Base-by-base conservation (phyloP, 495 filamentous ascomycete genomes). In the Parathielavia hyrcaniae region DNA sequence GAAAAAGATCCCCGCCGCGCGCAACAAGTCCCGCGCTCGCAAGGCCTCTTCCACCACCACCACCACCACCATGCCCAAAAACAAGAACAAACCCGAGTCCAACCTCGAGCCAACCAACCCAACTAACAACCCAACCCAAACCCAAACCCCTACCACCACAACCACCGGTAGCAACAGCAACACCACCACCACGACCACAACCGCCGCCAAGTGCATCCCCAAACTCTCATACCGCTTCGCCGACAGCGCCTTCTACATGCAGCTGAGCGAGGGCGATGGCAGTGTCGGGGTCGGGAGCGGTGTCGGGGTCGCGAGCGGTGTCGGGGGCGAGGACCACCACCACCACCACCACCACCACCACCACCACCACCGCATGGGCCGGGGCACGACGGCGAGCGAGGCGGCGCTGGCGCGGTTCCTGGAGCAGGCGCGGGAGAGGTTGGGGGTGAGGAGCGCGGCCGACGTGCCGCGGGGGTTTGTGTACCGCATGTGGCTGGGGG, bases 161-260 rank as follows among this genome's bases (percentile, higher is more conserved):
- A 40, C 19, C 20, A 11, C 7, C 17, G n/a, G 17, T 8, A 17
- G 32, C 32, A 17, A 16, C 40, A 20, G 5, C n/a, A 44, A 11
- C 40, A 14, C 10, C 40, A 20, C 40, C 17, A 14, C 16, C 4
- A 4, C 11, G 35, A n/a, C 10, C 36, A 36, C 23, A 12, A 41
- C 2, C 20, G 2, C 26, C 26, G 26, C 3, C 26, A 30, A 30
- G 2, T 53, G 50, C 50, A 43, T 53, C 36, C 36, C 50, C 22
- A 13, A 10, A 7, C 20, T 53, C 20, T 32, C 26, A 38, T 57
- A 57, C 55, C 26, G 8, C 23, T 57, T 57, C 47, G 2, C 36
- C 23, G 55, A 57, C 55, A 3, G 13, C 22, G 16, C 46, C 26
- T 57, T 50, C 36, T 57, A 57, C 55, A 41, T 57, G 46, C 17